A percentile compares a stretch with the other conserved stretches of the same genome.
These are phyloP conservation scores for Arthrobotrys entomopaga DNA, from an alignment of 2,329 filamentous ascomycete genomes.

Conservation along the genomic window DNA sequence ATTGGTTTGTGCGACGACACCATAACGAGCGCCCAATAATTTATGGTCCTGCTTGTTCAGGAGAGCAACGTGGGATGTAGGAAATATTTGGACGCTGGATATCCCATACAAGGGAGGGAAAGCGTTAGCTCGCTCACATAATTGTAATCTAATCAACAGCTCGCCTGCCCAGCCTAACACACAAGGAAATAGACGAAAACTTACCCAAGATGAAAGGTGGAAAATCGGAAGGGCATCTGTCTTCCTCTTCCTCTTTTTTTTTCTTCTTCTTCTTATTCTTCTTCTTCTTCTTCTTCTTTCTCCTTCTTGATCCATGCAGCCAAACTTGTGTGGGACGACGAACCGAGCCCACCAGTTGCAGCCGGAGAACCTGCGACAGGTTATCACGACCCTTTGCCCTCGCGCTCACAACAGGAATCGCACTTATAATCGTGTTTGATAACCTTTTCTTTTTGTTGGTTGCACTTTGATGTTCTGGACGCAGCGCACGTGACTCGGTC, in stretches of 20 bases:
- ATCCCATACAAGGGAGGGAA: slow-evolving; percentile 34
- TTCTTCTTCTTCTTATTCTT: too few species aligned
- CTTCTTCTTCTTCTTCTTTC: too few species aligned
- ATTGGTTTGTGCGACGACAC: slow-evolving; percentile 33
- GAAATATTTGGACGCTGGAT: slow-evolving; percentile 37
- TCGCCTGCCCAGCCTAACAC: slow-evolving; percentile 38
- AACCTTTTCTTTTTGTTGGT: slow-evolving; percentile 17
- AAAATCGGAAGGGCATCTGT: slow-evolving; percentile 20
- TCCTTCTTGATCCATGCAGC: too few species aligned
- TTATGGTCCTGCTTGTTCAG: slow-evolving; percentile 49
- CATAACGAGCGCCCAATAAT: slow-evolving; percentile 29
- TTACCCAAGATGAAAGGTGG: slow-evolving; percentile 55
- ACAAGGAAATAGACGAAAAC: slow-evolving; percentile 43
- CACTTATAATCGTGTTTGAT: slow-evolving; percentile 44
- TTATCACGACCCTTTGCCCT: slow-evolving; percentile 48
- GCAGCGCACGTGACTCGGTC: slow-evolving; percentile 38
- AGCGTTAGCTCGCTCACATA: slow-evolving; percentile 33
- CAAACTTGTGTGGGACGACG: slow-evolving; percentile 12
- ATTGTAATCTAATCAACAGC: slow-evolving; percentile 34
- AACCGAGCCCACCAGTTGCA: slow-evolving; percentile 39
- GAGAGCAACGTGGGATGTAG: slow-evolving; percentile 37
- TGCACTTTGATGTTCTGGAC: slow-evolving; percentile 42
- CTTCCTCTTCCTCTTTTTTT: slow-evolving; percentile 8
- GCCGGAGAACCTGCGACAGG: slow-evolving; percentile 28
- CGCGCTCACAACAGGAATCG: slow-evolving; percentile 22